phyloP scores from a whole-genome alignment of 331 rosid genomes.

The Prunus yedoensis region DNA sequence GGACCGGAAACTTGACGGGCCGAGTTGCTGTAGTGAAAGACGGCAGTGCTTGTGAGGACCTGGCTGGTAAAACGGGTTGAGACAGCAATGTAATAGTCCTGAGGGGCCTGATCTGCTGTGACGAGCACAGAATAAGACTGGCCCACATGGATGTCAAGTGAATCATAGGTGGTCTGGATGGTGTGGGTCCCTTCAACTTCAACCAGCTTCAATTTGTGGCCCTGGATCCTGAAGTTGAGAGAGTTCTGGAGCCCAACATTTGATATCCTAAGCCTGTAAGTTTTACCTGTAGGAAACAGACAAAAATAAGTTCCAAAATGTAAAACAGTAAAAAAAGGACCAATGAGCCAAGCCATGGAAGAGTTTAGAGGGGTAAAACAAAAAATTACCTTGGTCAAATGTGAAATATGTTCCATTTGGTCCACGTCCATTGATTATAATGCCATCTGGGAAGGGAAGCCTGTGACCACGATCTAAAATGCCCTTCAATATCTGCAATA shows the following conservation, averaged over 20 bases:
- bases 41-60: conserved; percentile 54
- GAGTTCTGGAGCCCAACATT: conserved; percentile 84
- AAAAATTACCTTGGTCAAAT: conserved; percentile 59
- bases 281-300: conserved; percentile 52
- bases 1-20: conserved; percentile 47
- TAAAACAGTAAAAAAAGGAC: background rate
- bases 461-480: conserved; percentile 65
- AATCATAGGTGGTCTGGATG: conserved; percentile 59
- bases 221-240: conserved; percentile 82
- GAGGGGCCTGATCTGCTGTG: conserved; percentile 77
- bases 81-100: conserved; percentile 62
- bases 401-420: conserved; percentile 52
- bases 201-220: conserved; percentile 65
- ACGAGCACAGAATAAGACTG: conserved; percentile 83
- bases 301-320: background rate
- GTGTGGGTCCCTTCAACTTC: conserved; percentile 99
- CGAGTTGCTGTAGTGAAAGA: conserved; percentile 68
- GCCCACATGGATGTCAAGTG: conserved; percentile 87
- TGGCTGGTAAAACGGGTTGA: conserved; percentile 63
- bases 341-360: background rate
- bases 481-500: conserved; percentile 49
- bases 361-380: background rate
- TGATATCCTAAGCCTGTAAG: conserved; percentile 83
- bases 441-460: conserved; percentile 68
- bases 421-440: conserved; percentile 80